Evolutionary conservation across 2,329 filamentous ascomycete species (phyloP).

Genomic region (Immersiporthe knoxdaviesiana): DNA sequence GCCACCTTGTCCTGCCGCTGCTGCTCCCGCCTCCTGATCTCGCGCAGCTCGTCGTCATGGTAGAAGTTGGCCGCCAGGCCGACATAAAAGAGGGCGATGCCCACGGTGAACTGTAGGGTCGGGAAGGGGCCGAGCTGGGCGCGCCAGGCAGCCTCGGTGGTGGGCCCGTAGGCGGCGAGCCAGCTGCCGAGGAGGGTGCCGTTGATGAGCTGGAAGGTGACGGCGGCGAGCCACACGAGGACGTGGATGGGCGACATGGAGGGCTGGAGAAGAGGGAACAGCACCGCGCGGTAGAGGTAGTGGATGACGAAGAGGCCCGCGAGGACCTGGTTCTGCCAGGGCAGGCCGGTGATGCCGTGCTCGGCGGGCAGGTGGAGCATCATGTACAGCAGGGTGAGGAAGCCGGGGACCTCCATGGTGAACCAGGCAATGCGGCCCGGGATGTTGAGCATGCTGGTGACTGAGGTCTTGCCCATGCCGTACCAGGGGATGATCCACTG

Average conservation of each 20-base stretch:
- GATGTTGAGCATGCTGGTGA: constrained; percentile 75
- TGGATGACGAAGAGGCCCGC: constrained; percentile 76
- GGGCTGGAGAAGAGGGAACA: constrained; percentile 81
- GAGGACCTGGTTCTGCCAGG: constrained; percentile 79
- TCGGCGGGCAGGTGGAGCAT: constrained; percentile 69
- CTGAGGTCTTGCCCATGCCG: constrained; percentile 90
- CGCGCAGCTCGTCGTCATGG: constrained; percentile 86
- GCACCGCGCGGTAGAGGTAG: constrained; percentile 86
- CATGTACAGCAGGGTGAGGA: constrained; percentile 77
- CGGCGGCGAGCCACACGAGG: constrained; percentile 65
- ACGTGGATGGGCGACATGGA: constrained; percentile 90
- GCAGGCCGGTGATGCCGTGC: constrained; percentile 62
- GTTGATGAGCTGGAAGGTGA: constrained; percentile 80
- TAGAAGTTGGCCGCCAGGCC: constrained; percentile 82
- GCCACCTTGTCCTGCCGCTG: constrained; percentile 55
- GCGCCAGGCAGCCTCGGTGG: constrained; percentile 56
- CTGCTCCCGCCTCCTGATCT: constrained; percentile 75
- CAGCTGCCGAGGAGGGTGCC: constrained; percentile 77
- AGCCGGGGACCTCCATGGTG: constrained; percentile 82
- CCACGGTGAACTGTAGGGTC: constrained; percentile 57
- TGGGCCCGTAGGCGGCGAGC: constrained; percentile 79
- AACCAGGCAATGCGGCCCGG: constrained; percentile 87
- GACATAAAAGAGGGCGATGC: constrained; percentile 74
- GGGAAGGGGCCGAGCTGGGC: constrained; percentile 42
- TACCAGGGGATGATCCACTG: constrained; percentile 85